phyloP scores from a whole-genome alignment of 2,329 filamentous ascomycete species.

The Fusarium sp. region DNA sequence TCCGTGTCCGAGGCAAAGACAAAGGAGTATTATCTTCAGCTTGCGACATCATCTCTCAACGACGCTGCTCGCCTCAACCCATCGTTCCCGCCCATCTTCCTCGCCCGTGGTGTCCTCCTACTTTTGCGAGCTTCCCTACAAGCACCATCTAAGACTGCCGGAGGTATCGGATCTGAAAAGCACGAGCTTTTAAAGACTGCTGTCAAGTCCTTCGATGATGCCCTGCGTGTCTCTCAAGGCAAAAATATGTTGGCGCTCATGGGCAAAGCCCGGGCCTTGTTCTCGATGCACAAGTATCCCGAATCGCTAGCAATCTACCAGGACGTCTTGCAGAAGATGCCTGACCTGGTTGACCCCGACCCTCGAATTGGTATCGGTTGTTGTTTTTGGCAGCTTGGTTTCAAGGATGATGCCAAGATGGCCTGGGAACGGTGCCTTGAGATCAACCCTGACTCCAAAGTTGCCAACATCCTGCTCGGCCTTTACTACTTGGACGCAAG shows the following conservation, averaged over 20 bases:
- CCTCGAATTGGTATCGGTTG: constrained; percentile 96
- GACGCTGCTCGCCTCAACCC: constrained; percentile 96
- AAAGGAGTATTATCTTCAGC: constrained; percentile 92
- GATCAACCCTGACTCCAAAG: constrained; percentile 84
- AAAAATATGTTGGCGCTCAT: constrained; percentile 93
- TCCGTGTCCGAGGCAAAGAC: constrained; percentile 80
- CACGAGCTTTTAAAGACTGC: constrained; percentile 86
- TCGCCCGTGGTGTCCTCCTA: constrained; percentile 89
- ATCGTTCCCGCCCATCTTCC: constrained; percentile 88
- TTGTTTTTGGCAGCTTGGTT: constrained; percentile 96
- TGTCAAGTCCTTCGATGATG: constrained; percentile 94
- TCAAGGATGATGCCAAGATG: constrained; percentile 89
- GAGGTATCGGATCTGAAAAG: constrained; percentile 77
- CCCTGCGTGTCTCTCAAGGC: constrained; percentile 83
- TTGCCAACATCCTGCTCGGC: constrained; percentile 89
- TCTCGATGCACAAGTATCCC: constrained; percentile 85
- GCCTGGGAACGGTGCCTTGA: constrained; percentile 92
- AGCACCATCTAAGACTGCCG: constrained; percentile 75
- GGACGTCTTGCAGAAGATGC: constrained; percentile 85
- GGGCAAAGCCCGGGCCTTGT: constrained; percentile 88
- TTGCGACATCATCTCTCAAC: constrained; percentile 91
- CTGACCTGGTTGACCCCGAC: constrained; percentile 89
- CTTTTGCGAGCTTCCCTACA: constrained; percentile 89
- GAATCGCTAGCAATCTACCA: constrained; percentile 90
- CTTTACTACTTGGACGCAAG: constrained; percentile 91